Base-by-base conservation (phyloP, 2,329 filamentous ascomycete genomes). In the Colletotrichum musae region DNA sequence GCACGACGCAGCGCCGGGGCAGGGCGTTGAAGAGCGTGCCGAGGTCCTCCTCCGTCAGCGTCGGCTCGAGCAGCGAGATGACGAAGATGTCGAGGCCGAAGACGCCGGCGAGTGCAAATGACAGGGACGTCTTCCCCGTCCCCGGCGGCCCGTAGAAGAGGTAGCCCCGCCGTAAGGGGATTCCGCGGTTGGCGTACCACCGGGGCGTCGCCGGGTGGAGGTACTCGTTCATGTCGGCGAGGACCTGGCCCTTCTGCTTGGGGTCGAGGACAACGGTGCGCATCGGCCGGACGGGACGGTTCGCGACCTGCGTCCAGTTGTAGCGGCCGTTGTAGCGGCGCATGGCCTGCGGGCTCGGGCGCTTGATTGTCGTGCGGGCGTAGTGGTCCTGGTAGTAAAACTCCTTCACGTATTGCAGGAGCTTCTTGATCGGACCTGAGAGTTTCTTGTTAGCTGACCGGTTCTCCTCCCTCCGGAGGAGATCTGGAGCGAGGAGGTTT, bases 211-310 rank as follows among this genome's bases (percentile, higher is more conserved):
- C 82, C 0, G 93, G 92, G 62, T 94, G 89, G 0, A 96, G 83
- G 72, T 94, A 95, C 73, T 94, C 92, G 72, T 93, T 93, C 74
- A 95, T 91, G 74, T 96, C 93, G 28, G 83, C 82, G 10, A 95
- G 80, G 4, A 95, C 84, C 39, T 85, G 84, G 2, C 86, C 81
- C 79, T 95, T 95, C 75, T 93, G 87, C 53, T 84, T 78, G 9
- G 85, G 82, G 71, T 94, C 92, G 5, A 96, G 84, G 2, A 94
- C 90, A 1, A 97, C 93, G 0, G 93, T 95, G 58, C 86, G 85
- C 83, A 95, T 92, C 1, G 91, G 91, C 16, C 93, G 83, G 6
- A 91, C 89, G 0, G 92, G 92, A 1, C 93, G 83, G 32, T 88
- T 84, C 1, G 88, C 87, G 26, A 91, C 87, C 70, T 86, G 82